Conservation (phyloP, 495 filamentous ascomycete species). For the Talaromyces borbonicus region DNA sequence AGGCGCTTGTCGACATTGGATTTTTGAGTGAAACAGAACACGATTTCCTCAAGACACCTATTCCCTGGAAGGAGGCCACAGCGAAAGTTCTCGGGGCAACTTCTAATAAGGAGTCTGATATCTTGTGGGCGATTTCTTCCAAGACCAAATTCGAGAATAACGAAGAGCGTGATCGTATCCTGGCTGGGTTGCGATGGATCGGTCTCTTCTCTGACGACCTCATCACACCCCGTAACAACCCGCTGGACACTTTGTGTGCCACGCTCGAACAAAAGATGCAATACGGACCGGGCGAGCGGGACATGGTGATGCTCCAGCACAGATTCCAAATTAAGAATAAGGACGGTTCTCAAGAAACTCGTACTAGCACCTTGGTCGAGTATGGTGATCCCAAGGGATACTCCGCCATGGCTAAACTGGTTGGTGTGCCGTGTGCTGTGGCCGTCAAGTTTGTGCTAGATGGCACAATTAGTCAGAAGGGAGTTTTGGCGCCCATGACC, state of each 20-base stretch:
- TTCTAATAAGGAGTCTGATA: constrained; percentile 52
- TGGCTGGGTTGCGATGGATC: constrained; percentile 74
- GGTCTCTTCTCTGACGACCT: constrained; percentile 73
- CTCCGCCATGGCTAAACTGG: constrained; percentile 82
- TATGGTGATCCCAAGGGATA: constrained; percentile 79
- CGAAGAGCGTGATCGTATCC: constrained; percentile 66
- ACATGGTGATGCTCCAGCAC: constrained; percentile 85
- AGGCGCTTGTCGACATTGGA: constrained; percentile 73
- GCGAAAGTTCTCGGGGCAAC: constrained; percentile 59
- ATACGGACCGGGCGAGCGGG: constrained; percentile 74
- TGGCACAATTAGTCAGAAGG: constrained; percentile 67
- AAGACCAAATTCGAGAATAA: constrained; percentile 61
- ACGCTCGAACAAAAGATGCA: constrained; percentile 88
- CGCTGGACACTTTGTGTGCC: constrained; percentile 82
- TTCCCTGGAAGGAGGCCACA: constrained; percentile 74
- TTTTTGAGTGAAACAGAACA: constrained; percentile 64
- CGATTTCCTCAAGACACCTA: constrained; percentile 48
- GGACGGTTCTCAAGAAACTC: constrained; percentile 64
- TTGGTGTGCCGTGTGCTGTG: constrained; percentile 52
- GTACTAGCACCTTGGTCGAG: constrained; percentile 73
- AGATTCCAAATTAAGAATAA: constrained; percentile 81
- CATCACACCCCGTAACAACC: constrained; percentile 67
- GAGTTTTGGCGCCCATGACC: constrained; percentile 74
- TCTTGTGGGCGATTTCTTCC: constrained; percentile 60
- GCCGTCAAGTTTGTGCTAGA: constrained; percentile 77